Conservation (phyloP, 495 filamentous ascomycete genomes). For the Neurospora sp. region DNA sequence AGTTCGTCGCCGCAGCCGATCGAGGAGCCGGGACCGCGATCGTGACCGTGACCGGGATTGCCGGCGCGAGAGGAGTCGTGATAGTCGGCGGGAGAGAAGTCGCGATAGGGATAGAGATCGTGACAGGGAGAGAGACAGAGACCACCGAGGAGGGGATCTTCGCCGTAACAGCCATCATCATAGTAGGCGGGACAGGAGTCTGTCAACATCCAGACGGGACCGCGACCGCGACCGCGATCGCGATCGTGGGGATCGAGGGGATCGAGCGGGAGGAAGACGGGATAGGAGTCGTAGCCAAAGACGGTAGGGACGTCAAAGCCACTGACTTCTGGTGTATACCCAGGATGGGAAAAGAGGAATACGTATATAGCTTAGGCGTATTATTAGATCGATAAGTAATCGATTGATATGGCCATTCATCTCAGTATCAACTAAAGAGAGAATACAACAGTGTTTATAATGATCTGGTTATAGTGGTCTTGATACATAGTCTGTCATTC, state of each 20-base stretch:
- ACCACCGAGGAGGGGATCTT: not conserved
- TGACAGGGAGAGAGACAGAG: conserved; percentile 5
- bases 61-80: conserved; percentile 9
- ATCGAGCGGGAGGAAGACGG: conserved; percentile 5
- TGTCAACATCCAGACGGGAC: conserved; percentile 5
- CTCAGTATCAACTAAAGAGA: not conserved
- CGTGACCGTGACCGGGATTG: conserved; percentile 5
- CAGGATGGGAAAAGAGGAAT: not conserved
- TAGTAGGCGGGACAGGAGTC: not conserved
- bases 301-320: not conserved
- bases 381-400: not conserved
- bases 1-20: conserved; percentile 1
- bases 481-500: no score
- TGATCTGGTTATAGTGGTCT: no score
- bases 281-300: conserved; percentile 14
- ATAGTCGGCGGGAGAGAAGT: conserved; percentile 7
- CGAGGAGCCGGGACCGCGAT: conserved; percentile 8
- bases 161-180: not conserved
- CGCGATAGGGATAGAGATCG: conserved; percentile 12
- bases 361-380: not conserved
- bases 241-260: conserved; percentile 5
- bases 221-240: conserved; percentile 12
- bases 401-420: not conserved
- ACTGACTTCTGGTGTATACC: not conserved
- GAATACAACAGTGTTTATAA: not conserved